phyloP scores from a whole-genome alignment of 164 flowering plant species.

The Cinnamomum chago region DNA sequence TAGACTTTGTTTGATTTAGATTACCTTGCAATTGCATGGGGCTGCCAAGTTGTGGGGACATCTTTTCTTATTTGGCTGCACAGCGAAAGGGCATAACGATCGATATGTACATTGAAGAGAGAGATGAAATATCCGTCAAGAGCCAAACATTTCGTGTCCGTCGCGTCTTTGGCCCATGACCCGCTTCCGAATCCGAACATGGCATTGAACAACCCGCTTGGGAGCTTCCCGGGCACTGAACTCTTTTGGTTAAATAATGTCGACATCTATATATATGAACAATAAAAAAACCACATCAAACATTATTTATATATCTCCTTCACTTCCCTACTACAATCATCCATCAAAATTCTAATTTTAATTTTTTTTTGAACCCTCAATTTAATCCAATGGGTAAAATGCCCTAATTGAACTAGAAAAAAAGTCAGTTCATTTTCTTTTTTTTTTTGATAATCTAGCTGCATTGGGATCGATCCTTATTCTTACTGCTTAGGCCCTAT shows the following conservation, averaged over 20 bases:
- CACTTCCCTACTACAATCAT: too few species aligned
- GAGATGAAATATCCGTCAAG: slow-evolving; percentile 60
- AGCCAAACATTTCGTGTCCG: slow-evolving; percentile 52
- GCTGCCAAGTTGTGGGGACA: slow-evolving; percentile 81
- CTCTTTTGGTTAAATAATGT: slow-evolving; percentile 55
- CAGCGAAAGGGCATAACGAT: slow-evolving; percentile 54
- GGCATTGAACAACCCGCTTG: slow-evolving; percentile 67
- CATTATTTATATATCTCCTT: too few species aligned
- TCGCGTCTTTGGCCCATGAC: slow-evolving; percentile 72
- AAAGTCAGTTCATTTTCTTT: too few species aligned
- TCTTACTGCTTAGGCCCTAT: too few species aligned
- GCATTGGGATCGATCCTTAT: too few species aligned
- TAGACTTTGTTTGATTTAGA: too few species aligned
- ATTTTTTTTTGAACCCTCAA: too few species aligned
- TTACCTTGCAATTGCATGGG: slow-evolving; percentile 69
- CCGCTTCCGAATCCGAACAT: slow-evolving; percentile 64
- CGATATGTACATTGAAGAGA: slow-evolving; percentile 51
- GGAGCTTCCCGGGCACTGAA: slow-evolving; percentile 62
- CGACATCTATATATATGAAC: slow-evolving; percentile 54
- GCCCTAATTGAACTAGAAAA: too few species aligned
- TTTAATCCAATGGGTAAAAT: too few species aligned
- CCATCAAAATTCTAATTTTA: too few species aligned
- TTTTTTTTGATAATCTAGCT: too few species aligned
- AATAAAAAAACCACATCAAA: too few species aligned
- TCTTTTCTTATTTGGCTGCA: slow-evolving; percentile 53